A percentile compares a stretch with the other conserved stretches of the same genome.
Evolutionary conservation across 768 basidiomycete species (phyloP).

Genomic region (Boletus pseudopeckii): DNA sequence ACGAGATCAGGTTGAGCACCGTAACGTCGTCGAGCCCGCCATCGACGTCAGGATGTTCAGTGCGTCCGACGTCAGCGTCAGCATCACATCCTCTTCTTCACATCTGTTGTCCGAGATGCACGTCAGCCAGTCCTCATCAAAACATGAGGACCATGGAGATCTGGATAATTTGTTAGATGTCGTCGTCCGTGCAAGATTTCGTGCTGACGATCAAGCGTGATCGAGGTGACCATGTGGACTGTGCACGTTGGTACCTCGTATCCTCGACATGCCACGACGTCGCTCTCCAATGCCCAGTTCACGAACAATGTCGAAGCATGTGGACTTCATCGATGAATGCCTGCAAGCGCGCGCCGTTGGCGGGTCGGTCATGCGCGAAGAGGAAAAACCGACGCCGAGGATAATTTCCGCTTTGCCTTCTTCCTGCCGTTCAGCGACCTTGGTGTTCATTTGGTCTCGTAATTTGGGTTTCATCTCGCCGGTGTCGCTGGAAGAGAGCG

Average conservation of each 20-base stretch:
- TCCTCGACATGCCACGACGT: constrained; percentile 87
- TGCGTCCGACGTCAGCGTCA: constrained; percentile 50
- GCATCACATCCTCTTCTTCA: constrained; percentile 91
- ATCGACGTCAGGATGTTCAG: constrained; percentile 48
- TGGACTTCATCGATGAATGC: constrained; percentile 98
- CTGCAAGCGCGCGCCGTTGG: too few species aligned
- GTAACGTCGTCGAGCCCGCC: constrained; percentile 84
- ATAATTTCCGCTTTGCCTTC: constrained; percentile 98
- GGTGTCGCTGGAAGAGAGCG: constrained; percentile 91
- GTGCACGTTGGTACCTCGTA: constrained; percentile 92
- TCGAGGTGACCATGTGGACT: constrained; percentile 95
- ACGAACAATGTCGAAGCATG: constrained; percentile 97
- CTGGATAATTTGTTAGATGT: constrained; percentile 80
- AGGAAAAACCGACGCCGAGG: constrained; percentile 67
- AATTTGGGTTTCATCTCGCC: constrained; percentile 98
- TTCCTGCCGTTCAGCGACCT: constrained; percentile 96
- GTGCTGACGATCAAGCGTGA: constrained; percentile 93
- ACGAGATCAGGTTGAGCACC: constrained; percentile 93
- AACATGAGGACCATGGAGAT: too few species aligned
- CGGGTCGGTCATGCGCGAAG: too few species aligned
- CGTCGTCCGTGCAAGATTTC: constrained; percentile 74
- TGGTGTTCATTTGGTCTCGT: constrained; percentile 92
- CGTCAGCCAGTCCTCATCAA: background rate
- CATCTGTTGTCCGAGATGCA: constrained; percentile 45
- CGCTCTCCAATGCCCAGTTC: constrained; percentile 90